These are phyloP conservation scores for Physcomitrellopsis africana DNA, from an alignment of 225 moss, liverwort and hornwort species.

Conservation along the genomic window DNA sequence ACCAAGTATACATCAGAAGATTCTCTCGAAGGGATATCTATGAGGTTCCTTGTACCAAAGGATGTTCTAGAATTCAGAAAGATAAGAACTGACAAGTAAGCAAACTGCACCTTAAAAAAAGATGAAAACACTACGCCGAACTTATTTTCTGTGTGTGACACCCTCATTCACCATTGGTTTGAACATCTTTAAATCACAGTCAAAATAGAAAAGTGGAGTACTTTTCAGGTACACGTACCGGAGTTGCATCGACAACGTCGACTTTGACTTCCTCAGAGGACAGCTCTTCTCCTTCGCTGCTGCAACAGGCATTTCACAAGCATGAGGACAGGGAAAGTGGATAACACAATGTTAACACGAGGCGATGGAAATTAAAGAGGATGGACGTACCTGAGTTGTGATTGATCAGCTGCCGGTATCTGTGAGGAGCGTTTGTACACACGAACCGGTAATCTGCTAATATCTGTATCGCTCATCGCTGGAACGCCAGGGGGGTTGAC, in stretches of 20 bases:
- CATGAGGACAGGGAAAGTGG: slow-evolving; percentile 1
- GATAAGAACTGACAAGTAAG: no score
- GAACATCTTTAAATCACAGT: no score
- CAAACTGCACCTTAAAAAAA: no score
- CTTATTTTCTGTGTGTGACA: no score
- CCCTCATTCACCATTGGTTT: no score
- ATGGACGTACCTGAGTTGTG: slow-evolving; percentile 28
- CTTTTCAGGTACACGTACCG: slow-evolving; percentile 32
- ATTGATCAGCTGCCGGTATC: slow-evolving; percentile 7
- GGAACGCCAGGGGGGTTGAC: slow-evolving; percentile 63
- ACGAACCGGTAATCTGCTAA: slow-evolving; percentile 61
- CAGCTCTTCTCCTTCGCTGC: slow-evolving; percentile 41
- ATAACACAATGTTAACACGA: background rate
- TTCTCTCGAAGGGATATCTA: no score
- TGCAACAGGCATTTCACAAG: slow-evolving; percentile 20
- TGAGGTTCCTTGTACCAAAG: no score
- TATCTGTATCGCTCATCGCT: slow-evolving; percentile 64
- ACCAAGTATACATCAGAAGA: no score
- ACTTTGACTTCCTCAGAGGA: slow-evolving; percentile 41
- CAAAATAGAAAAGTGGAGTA: background rate
- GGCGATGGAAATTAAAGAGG: background rate
- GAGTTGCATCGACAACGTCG: slow-evolving; percentile 30
- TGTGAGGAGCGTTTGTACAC: slow-evolving; percentile 53
- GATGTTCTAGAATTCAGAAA: no score
- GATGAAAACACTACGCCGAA: no score